Percentiles rank a stretch among this genome's conserved stretches.
Evolutionary conservation across 2,329 filamentous ascomycete species (phyloP).

Genomic region (Achaetomium macrosporum): DNA sequence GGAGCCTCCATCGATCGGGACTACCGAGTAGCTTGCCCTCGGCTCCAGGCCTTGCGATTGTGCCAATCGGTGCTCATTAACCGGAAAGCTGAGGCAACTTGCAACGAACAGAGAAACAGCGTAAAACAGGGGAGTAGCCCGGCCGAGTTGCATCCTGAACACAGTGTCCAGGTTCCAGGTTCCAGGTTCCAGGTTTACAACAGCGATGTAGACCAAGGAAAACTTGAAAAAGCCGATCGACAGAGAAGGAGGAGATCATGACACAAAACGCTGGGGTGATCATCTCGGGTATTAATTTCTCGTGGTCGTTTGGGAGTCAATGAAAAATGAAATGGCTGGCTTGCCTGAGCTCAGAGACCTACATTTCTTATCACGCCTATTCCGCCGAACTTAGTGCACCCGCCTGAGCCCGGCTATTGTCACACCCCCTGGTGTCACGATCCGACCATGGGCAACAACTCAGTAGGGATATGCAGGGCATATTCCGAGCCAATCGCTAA

Average conservation of each 20-base stretch:
- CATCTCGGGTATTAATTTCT: not conserved
- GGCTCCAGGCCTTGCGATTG: constrained; percentile 23
- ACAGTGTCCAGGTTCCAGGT: not conserved
- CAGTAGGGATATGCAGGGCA: too few relatives aligned
- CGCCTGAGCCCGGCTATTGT: too few relatives aligned
- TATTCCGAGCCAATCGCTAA: too few relatives aligned
- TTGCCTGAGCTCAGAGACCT: not conserved
- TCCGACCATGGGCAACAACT: too few relatives aligned
- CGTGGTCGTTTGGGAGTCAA: not conserved
- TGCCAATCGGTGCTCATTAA: constrained; percentile 20
- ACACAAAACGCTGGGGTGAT: constrained; percentile 3
- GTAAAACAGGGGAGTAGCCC: constrained; percentile 25
- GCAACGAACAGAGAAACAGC: constrained; percentile 21
- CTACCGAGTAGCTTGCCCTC: constrained; percentile 35
- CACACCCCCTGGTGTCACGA: too few relatives aligned
- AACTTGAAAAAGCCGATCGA: not conserved
- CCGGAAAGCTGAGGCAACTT: constrained; percentile 26
- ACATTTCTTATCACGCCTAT: too few relatives aligned
- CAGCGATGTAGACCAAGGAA: constrained; percentile 3
- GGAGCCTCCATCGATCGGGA: constrained; percentile 33
- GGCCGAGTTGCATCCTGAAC: constrained; percentile 29
- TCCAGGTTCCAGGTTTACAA: not conserved
- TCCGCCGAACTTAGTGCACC: too few relatives aligned
- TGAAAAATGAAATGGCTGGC: constrained; percentile 8
- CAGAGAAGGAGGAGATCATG: not conserved